Conservation (phyloP, 805 yeast genomes). For the Kodamaea hsintzibuensis region DNA sequence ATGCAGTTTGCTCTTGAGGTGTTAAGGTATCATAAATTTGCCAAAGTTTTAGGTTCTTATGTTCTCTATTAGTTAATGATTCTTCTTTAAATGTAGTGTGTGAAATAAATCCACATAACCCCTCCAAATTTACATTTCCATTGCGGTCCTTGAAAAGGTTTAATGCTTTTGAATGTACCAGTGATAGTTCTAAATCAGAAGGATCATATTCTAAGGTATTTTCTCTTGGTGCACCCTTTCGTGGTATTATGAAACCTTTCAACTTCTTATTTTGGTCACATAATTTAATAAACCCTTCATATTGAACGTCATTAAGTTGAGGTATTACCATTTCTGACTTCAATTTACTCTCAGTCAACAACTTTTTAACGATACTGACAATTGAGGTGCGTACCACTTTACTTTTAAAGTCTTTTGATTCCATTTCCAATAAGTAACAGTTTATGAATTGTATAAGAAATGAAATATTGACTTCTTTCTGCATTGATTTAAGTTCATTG, state of each 20-base stretch:
- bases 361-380: background rate
- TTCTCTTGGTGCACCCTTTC: background rate
- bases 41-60: constrained; percentile 10
- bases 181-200: background rate
- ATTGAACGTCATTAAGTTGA: background rate
- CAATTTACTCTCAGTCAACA: background rate
- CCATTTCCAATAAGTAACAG: background rate
- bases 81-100: background rate
- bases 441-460: background rate
- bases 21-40: constrained; percentile 22
- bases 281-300: constrained; percentile 2
- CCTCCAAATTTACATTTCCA: constrained; percentile 7
- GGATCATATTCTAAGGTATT: background rate
- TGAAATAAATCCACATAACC: constrained; percentile 7
- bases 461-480: background rate
- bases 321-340: background rate
- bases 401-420: constrained; percentile 6
- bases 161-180: background rate
- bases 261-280: constrained; percentile 2
- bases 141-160: background rate
- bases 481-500: background rate
- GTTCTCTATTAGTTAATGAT: background rate
- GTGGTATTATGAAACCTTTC: background rate
- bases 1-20: constrained; percentile 15
- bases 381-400: constrained; percentile 1